Evolutionary conservation across 106 monocot species (phyloP).

Genomic region (Hemerocallis citrina): DNA sequence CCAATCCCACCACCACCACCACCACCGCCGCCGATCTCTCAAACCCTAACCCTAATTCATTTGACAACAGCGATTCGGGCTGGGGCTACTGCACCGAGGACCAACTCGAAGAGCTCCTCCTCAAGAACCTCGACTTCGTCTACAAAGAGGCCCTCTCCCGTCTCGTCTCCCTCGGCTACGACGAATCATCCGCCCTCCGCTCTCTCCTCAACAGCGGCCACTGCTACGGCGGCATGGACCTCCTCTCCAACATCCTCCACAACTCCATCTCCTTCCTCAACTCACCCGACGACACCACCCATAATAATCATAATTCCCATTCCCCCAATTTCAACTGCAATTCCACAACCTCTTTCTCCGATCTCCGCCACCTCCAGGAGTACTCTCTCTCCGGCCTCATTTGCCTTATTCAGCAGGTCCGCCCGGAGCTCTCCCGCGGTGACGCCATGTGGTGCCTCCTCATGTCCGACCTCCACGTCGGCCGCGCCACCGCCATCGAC

Average conservation of each 20-base stretch:
- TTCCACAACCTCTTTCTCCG: slow-evolving; percentile 33
- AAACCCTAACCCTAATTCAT: slow-evolving; percentile 8
- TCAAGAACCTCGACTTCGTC: slow-evolving; percentile 58
- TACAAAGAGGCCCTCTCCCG: slow-evolving; percentile 66
- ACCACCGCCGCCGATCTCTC: slow-evolving; percentile 1
- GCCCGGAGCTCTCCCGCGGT: slow-evolving; percentile 47
- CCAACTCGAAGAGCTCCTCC: slow-evolving; percentile 74
- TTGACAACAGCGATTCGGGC: slow-evolving; percentile 23
- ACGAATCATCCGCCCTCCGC: slow-evolving; percentile 41
- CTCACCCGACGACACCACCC: not conserved
- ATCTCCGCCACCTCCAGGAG: slow-evolving; percentile 65
- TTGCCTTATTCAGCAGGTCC: slow-evolving; percentile 60
- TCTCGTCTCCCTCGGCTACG: slow-evolving; percentile 52
- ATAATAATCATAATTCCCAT: not conserved
- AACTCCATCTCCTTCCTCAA: slow-evolving; percentile 54
- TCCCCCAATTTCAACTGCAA: not conserved
- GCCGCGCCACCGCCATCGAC: slow-evolving; percentile 38
- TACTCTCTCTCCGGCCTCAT: slow-evolving; percentile 81
- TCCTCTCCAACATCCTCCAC: slow-evolving; percentile 62
- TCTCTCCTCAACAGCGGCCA: slow-evolving; percentile 68
- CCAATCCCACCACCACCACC: slow-evolving; percentile 8
- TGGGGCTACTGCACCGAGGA: slow-evolving; percentile 89
- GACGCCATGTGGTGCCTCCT: slow-evolving; percentile 97
- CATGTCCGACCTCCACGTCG: slow-evolving; percentile 62
- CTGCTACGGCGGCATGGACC: slow-evolving; percentile 75